Base-by-base conservation (phyloP, 2,329 filamentous ascomycete genomes). In the Colletotrichum brevisporum region DNA sequence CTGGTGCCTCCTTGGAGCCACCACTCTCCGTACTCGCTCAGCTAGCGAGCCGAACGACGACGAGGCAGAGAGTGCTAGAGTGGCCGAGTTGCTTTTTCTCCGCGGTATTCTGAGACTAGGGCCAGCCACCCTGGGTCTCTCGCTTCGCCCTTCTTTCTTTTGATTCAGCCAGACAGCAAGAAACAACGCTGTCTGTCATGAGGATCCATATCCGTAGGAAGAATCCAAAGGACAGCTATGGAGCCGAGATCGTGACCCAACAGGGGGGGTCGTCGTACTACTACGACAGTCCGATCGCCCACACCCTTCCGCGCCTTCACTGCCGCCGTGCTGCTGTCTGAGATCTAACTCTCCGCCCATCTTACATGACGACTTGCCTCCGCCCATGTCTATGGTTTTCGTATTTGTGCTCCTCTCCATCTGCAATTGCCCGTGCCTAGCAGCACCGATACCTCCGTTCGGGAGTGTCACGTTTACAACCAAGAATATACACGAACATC, bases 101-200 rank as follows among this genome's bases (percentile, higher is more conserved):
- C 66, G 53, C 61, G 55, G 59, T 65, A 55, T 50, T 59, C 54
- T 69, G 62, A 69, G 66, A 69, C 66, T 69, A 69, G 66, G 54
- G 55, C 15, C 61, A 65, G 62, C 66, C 66, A 69, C 62, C 66
- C 54, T 65, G 50, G 41, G 54, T 36, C 36, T 58, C 54, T 60
- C 50, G 66, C 55, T n/a, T 39, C 65, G 51, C 66, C 54, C 62
- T 69, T 53, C 51, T 50, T 63, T 56, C 60, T 65, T 52, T 27
- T 69, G 54, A 69, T 57, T 57, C 58, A 69, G 50, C 52, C 58
- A 41, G 58, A 53, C 41, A 59, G 48, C 56, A 57, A 58, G 39
- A 45, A 61, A 59, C 43, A 67, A 56, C 51, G 45, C 43, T 39
- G 26, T 24, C 31, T 36, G 31, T 36, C 31, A 36, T 45, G 16